phyloP scores from a whole-genome alignment of 2,329 filamentous ascomycete genomes.

The Purpureocillium takamizusanense region DNA sequence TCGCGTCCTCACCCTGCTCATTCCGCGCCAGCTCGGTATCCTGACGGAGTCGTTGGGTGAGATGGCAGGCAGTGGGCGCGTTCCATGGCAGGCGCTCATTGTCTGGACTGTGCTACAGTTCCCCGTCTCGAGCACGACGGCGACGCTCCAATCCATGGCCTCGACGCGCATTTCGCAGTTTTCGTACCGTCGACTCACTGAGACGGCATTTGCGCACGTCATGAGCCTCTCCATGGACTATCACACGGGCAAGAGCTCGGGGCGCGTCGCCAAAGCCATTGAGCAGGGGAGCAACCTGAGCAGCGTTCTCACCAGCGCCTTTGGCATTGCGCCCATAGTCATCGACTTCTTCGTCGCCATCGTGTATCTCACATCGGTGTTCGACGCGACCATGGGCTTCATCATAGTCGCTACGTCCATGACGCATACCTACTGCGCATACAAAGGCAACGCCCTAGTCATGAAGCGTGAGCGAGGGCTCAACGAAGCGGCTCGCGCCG shows the following conservation, averaged over 20 bases:
- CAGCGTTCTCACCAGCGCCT: conserved; percentile 44
- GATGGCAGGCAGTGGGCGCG: neutral
- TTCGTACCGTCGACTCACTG: conserved; percentile 39
- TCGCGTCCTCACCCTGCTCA: conserved; percentile 14
- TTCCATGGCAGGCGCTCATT: neutral
- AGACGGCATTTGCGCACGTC: conserved; percentile 53
- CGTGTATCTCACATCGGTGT: conserved; percentile 49
- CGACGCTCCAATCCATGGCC: conserved; percentile 7
- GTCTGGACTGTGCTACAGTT: neutral
- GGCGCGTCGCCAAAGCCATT: conserved; percentile 52
- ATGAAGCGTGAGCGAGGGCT: conserved; percentile 5
- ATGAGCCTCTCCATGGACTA: conserved; percentile 61
- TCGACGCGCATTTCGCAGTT: conserved; percentile 15
- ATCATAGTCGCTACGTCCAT: conserved; percentile 8
- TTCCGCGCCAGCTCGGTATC: conserved; percentile 16
- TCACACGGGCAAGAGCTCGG: conserved; percentile 53
- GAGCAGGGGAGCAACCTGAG: conserved; percentile 50
- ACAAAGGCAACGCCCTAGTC: conserved; percentile 8
- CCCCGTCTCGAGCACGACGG: neutral
- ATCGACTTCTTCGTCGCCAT: conserved; percentile 36
- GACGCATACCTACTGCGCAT: conserved; percentile 8
- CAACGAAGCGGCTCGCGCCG: conserved; percentile 7
- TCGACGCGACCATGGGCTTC: conserved; percentile 21
- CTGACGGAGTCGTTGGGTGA: conserved; percentile 11
- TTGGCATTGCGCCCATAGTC: conserved; percentile 8